Base-by-base conservation (phyloP, 192 early-diverging fungal species). In the Dispira parvispora region DNA sequence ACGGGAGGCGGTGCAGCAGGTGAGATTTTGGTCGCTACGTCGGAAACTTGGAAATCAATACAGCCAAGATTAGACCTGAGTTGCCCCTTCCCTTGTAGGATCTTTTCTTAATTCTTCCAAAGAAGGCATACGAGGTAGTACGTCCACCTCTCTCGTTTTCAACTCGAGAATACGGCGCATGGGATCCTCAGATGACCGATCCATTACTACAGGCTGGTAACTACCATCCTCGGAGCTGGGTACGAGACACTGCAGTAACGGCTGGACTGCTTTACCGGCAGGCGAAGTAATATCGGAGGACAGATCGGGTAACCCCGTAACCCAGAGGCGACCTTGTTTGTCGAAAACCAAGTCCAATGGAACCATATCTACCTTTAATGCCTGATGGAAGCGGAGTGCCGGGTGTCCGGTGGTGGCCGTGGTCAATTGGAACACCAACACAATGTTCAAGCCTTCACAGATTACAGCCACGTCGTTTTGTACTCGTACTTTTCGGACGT, bases 31-130 rank as follows among this genome's bases (percentile, higher is more conserved):
- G 32, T 38, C 32, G 6, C 32, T 6, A 38, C 32, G 3, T 38
- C 32, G 6, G 32, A 38, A 38, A 38, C 1, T 38, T 6, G 32
- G 6, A 38, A 38, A 38, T 38, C 3, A 38, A 38, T 6, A 38
- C 3, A 38, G 6, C 32, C 32, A 38, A 38, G 32, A 38, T 38
- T 38, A 38, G 32, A 38, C 32, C 32, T 38, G 32, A 38, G 32
- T 6, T 38, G 32, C 3, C 32, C 32, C 32, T 38, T 38, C 32
- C 32, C 32, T 38, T 38, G 28, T 61, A n/a, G 58, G 58, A 45
- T 61, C 58, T 44, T 61, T 61, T 20, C 58, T 38, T 10, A 44
- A 44, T 44, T 61, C 58, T 38, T 61, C 58, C 42, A 61, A 52
- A 9, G 26, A 26, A 20, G 50, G 13, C 50, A 52, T 38, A 38